Base-by-base conservation (phyloP, 345 rosid species). In the Crucihimalaya himalaica region DNA sequence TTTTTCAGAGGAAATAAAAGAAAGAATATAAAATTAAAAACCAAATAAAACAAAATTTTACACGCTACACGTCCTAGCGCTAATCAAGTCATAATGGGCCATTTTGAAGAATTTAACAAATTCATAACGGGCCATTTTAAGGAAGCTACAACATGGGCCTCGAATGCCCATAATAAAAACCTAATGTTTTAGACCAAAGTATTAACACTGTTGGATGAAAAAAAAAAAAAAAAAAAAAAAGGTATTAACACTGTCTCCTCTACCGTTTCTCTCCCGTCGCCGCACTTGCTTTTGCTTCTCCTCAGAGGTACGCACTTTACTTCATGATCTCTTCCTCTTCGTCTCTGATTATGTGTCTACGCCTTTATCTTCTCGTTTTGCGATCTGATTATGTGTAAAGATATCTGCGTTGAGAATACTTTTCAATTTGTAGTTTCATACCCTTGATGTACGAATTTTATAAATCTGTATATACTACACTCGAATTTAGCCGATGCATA, bases 211-310 rank as follows among this genome's bases (percentile, higher is more conserved):
- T n/a, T n/a, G n/a, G n/a, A n/a, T n/a, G n/a, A n/a, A n/a, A n/a
- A n/a, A n/a, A n/a, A n/a, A n/a, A n/a, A n/a, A n/a, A n/a, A n/a
- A n/a, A n/a, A n/a, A n/a, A n/a, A n/a, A n/a, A n/a, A n/a, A n/a
- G n/a, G n/a, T n/a, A n/a, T n/a, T n/a, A n/a, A n/a, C n/a, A n/a
- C n/a, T n/a, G n/a, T 35, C 13, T 35, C 39, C 13, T 35, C 4
- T 13, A 12, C 13, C 21, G 62, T 27, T 11, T 53, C 58, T 21
- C 48, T 23, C 7, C 63, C 70, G 68, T 39, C 51, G 76, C 76
- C 76, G 76, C 69, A 72, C 70, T 63, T 72, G 70, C 76, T 72
- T 62, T 42, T 40, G 70, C 70, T 62, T 63, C 76, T 63, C 70
- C 76, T 72, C 54, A 63, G 76, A 40, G 45, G 76, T 72, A 52